Evolutionary conservation across 768 basidiomycete genomes (phyloP).

Genomic region (Obba rivulosa): DNA sequence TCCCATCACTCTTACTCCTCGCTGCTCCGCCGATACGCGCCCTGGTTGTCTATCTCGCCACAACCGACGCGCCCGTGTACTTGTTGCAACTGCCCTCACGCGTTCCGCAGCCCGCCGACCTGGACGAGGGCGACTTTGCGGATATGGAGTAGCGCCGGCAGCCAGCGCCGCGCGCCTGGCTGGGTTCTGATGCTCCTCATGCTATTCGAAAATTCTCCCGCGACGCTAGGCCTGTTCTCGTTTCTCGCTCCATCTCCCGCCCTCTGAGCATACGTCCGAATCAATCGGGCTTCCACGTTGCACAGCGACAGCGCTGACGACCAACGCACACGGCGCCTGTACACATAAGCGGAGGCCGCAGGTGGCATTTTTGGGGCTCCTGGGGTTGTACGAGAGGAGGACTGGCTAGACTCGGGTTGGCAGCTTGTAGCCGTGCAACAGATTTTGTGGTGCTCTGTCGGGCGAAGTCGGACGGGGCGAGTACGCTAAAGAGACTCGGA

Average conservation of each 20-base stretch:
- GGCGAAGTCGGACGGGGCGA: too few species aligned
- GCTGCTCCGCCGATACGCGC: neutral
- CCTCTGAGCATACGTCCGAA: neutral
- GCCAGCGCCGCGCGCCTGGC: constrained; percentile 4
- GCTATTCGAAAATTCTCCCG: neutral
- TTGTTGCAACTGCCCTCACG: neutral
- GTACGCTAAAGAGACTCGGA: too few species aligned
- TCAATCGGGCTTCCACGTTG: neutral
- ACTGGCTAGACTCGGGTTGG: too few species aligned
- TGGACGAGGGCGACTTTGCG: constrained; percentile 90
- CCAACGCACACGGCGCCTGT: too few species aligned
- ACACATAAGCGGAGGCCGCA: too few species aligned
- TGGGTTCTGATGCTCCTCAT: neutral
- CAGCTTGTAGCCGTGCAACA: too few species aligned
- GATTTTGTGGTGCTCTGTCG: too few species aligned
- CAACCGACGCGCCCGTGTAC: neutral
- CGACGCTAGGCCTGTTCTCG: neutral
- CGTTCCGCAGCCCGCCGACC: constrained; percentile 67
- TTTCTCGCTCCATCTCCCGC: neutral
- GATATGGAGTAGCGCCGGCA: constrained; percentile 49
- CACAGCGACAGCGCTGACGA: too few species aligned
- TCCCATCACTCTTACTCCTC: neutral
- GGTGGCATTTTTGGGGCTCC: too few species aligned
- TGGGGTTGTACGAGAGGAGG: too few species aligned
- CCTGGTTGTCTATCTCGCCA: neutral